These are phyloP conservation scores for Torrubiella hemipterigena DNA, from an alignment of 2,329 filamentous ascomycete species.

Conservation along the genomic window DNA sequence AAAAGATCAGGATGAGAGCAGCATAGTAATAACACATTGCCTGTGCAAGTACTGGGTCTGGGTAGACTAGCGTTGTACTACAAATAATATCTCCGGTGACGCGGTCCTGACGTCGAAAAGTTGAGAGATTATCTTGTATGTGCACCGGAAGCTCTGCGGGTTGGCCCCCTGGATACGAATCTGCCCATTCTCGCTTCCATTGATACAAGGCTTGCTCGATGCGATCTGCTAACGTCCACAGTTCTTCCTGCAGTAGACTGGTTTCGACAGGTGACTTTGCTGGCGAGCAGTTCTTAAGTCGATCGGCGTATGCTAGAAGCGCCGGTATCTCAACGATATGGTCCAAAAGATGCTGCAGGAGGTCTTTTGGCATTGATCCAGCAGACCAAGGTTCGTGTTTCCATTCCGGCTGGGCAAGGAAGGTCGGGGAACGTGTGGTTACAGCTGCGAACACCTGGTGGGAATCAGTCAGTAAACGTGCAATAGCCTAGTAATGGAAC, in stretches of 20 bases:
- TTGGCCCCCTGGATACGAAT: constrained; percentile 1
- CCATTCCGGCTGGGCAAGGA: constrained; percentile 1
- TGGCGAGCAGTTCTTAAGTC: background rate
- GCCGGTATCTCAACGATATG: constrained; percentile 1
- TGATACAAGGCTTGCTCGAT: constrained; percentile 1
- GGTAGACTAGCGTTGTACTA: background rate
- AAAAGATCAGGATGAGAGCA: constrained; percentile 1
- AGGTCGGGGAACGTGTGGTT: constrained; percentile 1
- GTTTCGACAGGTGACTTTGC: background rate
- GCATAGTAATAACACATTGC: constrained; percentile 2
- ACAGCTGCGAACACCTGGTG: constrained; percentile 1
- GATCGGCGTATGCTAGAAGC: background rate
- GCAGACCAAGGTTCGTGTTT: constrained; percentile 2
- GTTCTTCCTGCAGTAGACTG: background rate
- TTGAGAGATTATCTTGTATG: background rate
- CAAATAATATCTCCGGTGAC: background rate
- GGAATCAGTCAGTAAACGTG: background rate
- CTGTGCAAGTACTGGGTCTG: constrained; percentile 1
- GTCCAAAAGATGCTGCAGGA: constrained; percentile 1
- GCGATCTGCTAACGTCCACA: background rate
- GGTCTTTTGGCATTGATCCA: background rate
- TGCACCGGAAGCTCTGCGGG: background rate
- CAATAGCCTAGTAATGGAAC: background rate
- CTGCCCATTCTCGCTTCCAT: constrained; percentile 1
- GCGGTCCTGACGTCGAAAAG: background rate